A percentile compares a stretch with the other conserved stretches of the same genome.
Evolutionary conservation across 2,329 filamentous ascomycete genomes (phyloP).

Genomic region (Diaporthe amygdali): DNA sequence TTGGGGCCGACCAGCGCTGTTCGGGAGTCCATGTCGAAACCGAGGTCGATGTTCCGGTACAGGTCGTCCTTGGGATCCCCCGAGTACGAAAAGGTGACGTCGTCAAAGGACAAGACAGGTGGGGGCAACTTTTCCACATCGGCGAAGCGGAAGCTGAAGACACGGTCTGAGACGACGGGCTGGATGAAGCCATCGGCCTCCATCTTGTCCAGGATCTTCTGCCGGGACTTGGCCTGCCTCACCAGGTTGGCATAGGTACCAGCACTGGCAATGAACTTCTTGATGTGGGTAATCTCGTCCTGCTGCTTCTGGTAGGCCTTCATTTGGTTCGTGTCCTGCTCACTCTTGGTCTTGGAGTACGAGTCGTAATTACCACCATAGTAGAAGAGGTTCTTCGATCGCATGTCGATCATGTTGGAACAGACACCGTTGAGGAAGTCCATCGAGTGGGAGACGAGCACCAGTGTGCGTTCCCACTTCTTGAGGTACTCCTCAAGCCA

Average conservation of each 20-base stretch:
- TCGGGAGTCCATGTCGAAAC: slow-evolving; percentile 99
- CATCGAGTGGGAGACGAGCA: slow-evolving; percentile 96
- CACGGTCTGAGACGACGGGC: slow-evolving; percentile 80
- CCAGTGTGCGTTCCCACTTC: slow-evolving; percentile 98
- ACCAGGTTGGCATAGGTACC: slow-evolving; percentile 99
- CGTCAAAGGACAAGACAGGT: slow-evolving; percentile 92
- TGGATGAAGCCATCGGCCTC: slow-evolving; percentile 99
- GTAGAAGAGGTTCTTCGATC: slow-evolving; percentile 85
- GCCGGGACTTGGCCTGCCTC: slow-evolving; percentile 96
- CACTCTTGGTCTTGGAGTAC: slow-evolving; percentile 89
- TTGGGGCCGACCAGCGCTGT: slow-evolving; percentile 97
- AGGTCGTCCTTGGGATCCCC: slow-evolving; percentile 88
- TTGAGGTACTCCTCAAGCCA: slow-evolving; percentile 99
- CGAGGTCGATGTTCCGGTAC: slow-evolving; percentile 95
- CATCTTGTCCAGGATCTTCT: slow-evolving; percentile 99
- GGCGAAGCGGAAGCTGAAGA: slow-evolving; percentile 98
- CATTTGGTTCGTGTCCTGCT: slow-evolving; percentile 97
- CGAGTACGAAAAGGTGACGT: slow-evolving; percentile 98
- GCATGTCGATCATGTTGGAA: slow-evolving; percentile 98
- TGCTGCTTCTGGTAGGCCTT: slow-evolving; percentile 99
- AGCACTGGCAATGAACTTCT: slow-evolving; percentile 99
- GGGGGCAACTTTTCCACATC: slow-evolving; percentile 99
- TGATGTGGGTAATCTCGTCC: slow-evolving; percentile 98
- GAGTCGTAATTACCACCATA: slow-evolving; percentile 99
- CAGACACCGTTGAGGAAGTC: slow-evolving; percentile 99